Evolutionary conservation across 495 filamentous ascomycete species (phyloP).

Genomic region (Elaphomyces granulatus): DNA sequence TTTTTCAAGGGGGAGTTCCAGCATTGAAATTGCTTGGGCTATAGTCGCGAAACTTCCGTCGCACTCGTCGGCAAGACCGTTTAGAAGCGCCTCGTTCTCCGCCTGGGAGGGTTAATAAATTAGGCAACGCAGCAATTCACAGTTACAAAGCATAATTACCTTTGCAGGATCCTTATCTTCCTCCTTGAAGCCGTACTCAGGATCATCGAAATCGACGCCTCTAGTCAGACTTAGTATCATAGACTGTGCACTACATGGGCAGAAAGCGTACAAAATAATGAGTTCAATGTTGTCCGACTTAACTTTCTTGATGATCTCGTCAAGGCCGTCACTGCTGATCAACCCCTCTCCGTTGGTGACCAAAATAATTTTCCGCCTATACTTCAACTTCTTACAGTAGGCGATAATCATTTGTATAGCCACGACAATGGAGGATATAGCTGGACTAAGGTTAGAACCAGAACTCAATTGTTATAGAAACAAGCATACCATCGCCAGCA

Average conservation of each 20-base stretch:
- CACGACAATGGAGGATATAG: conserved; percentile 68
- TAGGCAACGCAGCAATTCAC: not conserved
- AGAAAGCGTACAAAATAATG: conserved; percentile 51
- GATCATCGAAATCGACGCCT: conserved; percentile 88
- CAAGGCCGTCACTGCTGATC: conserved; percentile 50
- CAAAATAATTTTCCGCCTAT: conserved; percentile 63
- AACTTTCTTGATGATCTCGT: conserved; percentile 54
- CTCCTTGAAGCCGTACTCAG: conserved; percentile 83
- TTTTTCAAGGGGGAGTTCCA: conserved; percentile 67
- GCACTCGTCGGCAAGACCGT: conserved; percentile 44
- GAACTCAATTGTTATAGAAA: conserved; percentile 1
- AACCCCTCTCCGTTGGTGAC: conserved; percentile 64
- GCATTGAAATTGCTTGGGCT: conserved; percentile 63
- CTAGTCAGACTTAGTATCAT: conserved; percentile 34
- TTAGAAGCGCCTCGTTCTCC: conserved; percentile 54
- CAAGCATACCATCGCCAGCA: conserved; percentile 51
- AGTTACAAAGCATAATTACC: conserved; percentile 20
- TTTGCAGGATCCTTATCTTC: conserved; percentile 68
- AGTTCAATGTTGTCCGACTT: conserved; percentile 65
- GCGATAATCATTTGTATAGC: conserved; percentile 74
- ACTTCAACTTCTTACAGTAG: conserved; percentile 82
- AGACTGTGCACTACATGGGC: not conserved
- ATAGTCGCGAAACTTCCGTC: conserved; percentile 68
- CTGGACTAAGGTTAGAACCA: conserved; percentile 20
- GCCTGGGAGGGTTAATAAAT: conserved; percentile 27